These are phyloP conservation scores for Thymus mandschuricus DNA, from an alignment of 257 asterid genomes.

Conservation along the genomic window DNA sequence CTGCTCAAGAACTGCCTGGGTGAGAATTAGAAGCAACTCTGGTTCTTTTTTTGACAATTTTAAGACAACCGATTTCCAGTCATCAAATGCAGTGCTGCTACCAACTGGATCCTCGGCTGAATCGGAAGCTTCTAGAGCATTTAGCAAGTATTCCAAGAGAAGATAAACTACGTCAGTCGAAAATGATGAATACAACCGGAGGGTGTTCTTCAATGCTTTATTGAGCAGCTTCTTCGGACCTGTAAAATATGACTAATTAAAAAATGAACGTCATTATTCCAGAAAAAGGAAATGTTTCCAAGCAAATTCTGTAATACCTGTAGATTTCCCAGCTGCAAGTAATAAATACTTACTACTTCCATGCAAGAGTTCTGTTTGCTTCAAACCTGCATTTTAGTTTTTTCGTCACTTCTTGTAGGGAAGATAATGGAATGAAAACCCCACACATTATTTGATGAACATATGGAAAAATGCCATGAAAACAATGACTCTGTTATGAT, in stretches of 20 bases:
- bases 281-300: not conserved
- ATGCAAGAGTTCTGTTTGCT: constrained; percentile 46
- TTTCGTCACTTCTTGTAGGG: constrained; percentile 6
- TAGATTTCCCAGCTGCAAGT: constrained; percentile 48
- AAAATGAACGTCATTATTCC: not conserved
- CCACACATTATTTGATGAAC: not conserved
- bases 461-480: not conserved
- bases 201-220: constrained; percentile 60
- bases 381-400: constrained; percentile 45
- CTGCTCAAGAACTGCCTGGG: constrained; percentile 66
- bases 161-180: constrained; percentile 69
- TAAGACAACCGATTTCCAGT: constrained; percentile 71
- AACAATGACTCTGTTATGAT: not conserved
- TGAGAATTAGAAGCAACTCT: constrained; percentile 59
- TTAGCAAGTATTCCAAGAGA: constrained; percentile 71
- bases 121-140: constrained; percentile 53
- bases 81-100: constrained; percentile 46
- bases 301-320: constrained; percentile 38
- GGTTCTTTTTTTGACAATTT: constrained; percentile 77
- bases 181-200: constrained; percentile 70
- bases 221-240: constrained; percentile 69
- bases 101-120: constrained; percentile 34
- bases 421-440: not conserved
- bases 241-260: constrained; percentile 35
- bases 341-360: constrained; percentile 56